Evolutionary conservation across 2,329 filamentous ascomycete species (phyloP).

Genomic region (Aspergillus sp.): DNA sequence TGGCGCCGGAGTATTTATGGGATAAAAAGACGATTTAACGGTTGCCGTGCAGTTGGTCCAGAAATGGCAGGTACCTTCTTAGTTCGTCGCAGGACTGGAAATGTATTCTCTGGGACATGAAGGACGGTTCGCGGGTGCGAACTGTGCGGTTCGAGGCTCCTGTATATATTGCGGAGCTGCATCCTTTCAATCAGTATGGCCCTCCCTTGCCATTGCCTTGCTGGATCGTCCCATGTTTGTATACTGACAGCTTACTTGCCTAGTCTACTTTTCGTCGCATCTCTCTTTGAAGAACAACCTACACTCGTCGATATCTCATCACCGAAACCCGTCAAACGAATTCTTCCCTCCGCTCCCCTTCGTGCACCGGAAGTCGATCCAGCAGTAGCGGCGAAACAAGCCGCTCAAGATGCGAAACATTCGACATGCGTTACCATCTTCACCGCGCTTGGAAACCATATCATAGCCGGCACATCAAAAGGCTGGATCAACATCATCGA

Average conservation of each 20-base stretch:
- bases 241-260: conserved; percentile 1
- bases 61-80: conserved; percentile 81
- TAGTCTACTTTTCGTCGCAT: conserved; percentile 79
- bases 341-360: conserved; percentile 74
- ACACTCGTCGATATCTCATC: conserved; percentile 75
- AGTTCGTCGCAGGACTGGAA: conserved; percentile 96
- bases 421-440: conserved; percentile 91
- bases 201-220: neutral
- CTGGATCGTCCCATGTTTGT: neutral
- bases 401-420: conserved; percentile 87
- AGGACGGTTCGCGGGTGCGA: conserved; percentile 63
- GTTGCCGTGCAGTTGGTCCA: conserved; percentile 63
- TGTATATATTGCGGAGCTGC: conserved; percentile 91
- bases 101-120: conserved; percentile 88
- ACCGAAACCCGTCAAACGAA: conserved; percentile 63
- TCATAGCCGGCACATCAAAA: conserved; percentile 88
- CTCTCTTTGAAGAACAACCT: conserved; percentile 88
- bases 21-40: conserved; percentile 3
- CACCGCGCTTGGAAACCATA: conserved; percentile 75
- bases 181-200: conserved; percentile 80
- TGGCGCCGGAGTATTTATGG: neutral
- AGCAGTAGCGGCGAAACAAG: conserved; percentile 67
- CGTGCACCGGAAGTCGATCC: conserved; percentile 57
- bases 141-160: conserved; percentile 88
- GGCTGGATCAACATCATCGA: conserved; percentile 96